phyloP scores from a whole-genome alignment of 108 stramenopile species.

The Fragilariopsis cylindrus region DNA sequence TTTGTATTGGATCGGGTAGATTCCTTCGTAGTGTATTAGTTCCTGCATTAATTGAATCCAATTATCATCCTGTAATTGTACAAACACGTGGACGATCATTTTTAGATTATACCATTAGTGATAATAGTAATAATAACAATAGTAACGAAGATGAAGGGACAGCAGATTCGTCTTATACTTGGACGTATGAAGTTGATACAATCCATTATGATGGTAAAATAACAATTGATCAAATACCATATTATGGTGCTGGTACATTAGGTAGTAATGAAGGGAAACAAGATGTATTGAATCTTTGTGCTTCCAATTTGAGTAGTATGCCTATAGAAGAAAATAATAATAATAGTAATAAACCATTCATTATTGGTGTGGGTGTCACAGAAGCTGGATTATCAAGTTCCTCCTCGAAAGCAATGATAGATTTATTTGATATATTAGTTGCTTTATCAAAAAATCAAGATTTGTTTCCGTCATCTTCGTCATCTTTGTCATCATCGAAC shows the following conservation, averaged over 20 bases:
- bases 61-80: conserved; percentile 51
- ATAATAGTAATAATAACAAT: background rate
- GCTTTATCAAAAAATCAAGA: background rate
- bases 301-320: background rate
- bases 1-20: conserved; percentile 86
- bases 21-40: conserved; percentile 87
- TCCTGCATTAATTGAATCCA: conserved; percentile 52
- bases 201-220: conserved; percentile 53
- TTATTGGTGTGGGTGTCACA: conserved; percentile 86
- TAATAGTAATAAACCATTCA: conserved; percentile 26
- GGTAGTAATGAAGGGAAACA: conserved; percentile 52
- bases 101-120: conserved; percentile 45
- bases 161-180: background rate
- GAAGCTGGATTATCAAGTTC: conserved; percentile 80
- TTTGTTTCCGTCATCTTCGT: background rate
- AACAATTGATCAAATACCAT: conserved; percentile 43
- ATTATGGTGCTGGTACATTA: conserved; percentile 67
- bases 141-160: background rate
- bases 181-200: conserved; percentile 61
- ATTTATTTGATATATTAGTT: conserved; percentile 63
- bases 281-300: conserved; percentile 34
- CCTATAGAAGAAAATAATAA: too few species aligned
- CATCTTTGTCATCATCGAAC: background rate
- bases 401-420: conserved; percentile 62
- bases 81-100: conserved; percentile 79